Evolutionary conservation across 768 basidiomycete genomes (phyloP).

Genomic region (Trametes cingulata): DNA sequence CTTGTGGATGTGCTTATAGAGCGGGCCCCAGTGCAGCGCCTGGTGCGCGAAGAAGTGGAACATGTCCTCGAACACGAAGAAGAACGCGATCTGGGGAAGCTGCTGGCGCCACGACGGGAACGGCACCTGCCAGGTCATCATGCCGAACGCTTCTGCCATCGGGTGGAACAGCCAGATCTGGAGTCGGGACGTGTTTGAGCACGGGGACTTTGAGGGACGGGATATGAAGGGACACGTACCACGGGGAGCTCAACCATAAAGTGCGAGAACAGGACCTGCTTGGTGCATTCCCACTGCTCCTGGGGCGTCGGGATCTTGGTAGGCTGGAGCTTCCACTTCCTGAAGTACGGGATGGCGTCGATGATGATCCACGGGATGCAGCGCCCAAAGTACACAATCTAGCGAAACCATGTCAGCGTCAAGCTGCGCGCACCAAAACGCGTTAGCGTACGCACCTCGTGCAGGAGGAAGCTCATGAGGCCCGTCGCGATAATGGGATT

Average conservation of each 20-base stretch:
- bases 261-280: conserved; percentile 90
- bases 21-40: conserved; percentile 76
- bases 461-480: conserved; percentile 86
- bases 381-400: conserved; percentile 97
- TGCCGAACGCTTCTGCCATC: conserved; percentile 81
- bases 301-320: conserved; percentile 73
- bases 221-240: conserved; percentile 44
- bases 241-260: conserved; percentile 93
- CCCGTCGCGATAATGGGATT: conserved; percentile 94
- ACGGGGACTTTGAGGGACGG: not conserved
- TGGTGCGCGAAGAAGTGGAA: conserved; percentile 95
- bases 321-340: conserved; percentile 91
- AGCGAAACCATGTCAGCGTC: not conserved
- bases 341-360: conserved; percentile 92
- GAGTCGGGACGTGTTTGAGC: not conserved
- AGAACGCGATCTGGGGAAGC: conserved; percentile 75
- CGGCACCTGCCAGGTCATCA: conserved; percentile 92
- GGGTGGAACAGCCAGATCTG: conserved; percentile 94
- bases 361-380: conserved; percentile 95
- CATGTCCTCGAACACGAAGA: conserved; percentile 95
- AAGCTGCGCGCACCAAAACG: not conserved
- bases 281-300: conserved; percentile 96
- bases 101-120: conserved; percentile 76
- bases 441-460: conserved; percentile 67
- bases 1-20: conserved; percentile 95